phyloP scores from a whole-genome alignment of 805 yeast species.

The Barnettozyma populi region DNA sequence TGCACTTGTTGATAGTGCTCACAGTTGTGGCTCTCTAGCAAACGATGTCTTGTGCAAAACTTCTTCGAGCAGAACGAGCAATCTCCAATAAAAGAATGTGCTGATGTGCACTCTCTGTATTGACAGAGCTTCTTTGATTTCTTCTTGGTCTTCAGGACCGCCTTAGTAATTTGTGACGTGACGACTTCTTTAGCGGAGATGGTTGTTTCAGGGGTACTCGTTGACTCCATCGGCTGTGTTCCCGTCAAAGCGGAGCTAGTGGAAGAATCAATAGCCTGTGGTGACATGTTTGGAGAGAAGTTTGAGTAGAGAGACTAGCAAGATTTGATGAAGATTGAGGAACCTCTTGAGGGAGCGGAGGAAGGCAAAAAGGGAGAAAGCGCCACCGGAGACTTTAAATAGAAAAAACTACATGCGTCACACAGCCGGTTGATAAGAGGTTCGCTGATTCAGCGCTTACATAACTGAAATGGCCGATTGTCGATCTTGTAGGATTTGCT shows the following conservation, averaged over 20 bases:
- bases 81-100: slow-evolving; percentile 50
- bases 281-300: neutral
- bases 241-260: neutral
- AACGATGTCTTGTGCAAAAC: slow-evolving; percentile 61
- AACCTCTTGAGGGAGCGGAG: neutral
- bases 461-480: neutral
- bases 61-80: slow-evolving; percentile 59
- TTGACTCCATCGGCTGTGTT: neutral
- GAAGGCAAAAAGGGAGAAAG: neutral
- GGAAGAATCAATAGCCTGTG: neutral
- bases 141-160: slow-evolving; percentile 21
- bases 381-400: neutral
- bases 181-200: neutral
- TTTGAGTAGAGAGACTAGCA: neutral
- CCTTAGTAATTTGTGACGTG: neutral
- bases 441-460: neutral
- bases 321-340: neutral
- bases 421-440: neutral
- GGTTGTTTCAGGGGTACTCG: neutral
- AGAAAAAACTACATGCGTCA: neutral
- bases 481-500: neutral
- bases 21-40: slow-evolving; percentile 57
- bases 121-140: slow-evolving; percentile 27
- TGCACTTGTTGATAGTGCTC: slow-evolving; percentile 55
- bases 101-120: slow-evolving; percentile 20